A percentile compares a stretch with the other conserved stretches of the same genome.
Conservation (phyloP, 495 filamentous ascomycete species). For the Aspergillus carlsbadensis region DNA sequence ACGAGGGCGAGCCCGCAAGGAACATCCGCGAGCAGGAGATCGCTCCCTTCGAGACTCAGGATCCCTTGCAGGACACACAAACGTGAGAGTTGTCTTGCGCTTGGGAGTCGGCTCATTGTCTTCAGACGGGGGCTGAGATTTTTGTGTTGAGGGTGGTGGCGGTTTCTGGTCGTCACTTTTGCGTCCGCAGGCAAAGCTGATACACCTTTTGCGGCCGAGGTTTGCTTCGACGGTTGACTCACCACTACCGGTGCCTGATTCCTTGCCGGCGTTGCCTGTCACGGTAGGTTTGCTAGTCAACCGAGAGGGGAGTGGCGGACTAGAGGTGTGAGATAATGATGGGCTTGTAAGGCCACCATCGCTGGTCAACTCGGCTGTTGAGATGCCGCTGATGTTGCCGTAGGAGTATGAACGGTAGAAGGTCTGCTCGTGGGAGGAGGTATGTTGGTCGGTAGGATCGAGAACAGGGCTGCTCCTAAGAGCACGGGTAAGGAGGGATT, state of each 20-base stretch:
- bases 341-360: constrained; percentile 92
- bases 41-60: constrained; percentile 30
- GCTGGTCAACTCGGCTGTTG: constrained; percentile 84
- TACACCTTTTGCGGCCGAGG: constrained; percentile 77
- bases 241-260: constrained; percentile 25
- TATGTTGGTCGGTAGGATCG: constrained; percentile 36
- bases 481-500: constrained; percentile 79
- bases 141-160: constrained; percentile 21
- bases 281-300: constrained; percentile 27
- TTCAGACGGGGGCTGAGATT: constrained; percentile 6
- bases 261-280: constrained; percentile 26
- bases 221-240: constrained; percentile 54
- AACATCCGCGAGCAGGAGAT: constrained; percentile 28
- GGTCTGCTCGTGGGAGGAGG: constrained; percentile 34
- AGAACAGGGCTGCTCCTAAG: constrained; percentile 64
- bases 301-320: constrained; percentile 66
- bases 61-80: constrained; percentile 57
- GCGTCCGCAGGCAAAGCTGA: constrained; percentile 82
- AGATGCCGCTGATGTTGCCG: constrained; percentile 74
- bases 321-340: constrained; percentile 81
- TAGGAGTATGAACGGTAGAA: constrained; percentile 67
- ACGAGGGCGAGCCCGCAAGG: constrained; percentile 39
- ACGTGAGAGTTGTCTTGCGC: constrained; percentile 57
- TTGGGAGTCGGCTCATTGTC: constrained; percentile 28
- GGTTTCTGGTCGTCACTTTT: constrained; percentile 30